Base-by-base conservation (phyloP, 108 stramenopile genomes). In the Nitzschia sp. region DNA sequence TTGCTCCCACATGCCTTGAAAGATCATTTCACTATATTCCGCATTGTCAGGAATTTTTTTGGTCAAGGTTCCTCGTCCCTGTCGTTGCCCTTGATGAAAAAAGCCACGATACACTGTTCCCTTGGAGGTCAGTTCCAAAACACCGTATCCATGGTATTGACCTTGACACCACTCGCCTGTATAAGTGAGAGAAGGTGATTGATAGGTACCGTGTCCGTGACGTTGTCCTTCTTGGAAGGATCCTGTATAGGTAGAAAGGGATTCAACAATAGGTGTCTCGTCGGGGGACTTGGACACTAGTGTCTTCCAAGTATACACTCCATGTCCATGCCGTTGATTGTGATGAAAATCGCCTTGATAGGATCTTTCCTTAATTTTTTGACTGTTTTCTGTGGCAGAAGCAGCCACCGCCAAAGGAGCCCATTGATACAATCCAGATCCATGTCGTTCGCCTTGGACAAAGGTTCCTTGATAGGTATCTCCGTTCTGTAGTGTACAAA, bases 291-390 rank as follows among this genome's bases (percentile, higher is more conserved):
- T 3, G 2, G 6, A 15, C 14, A 15, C 1, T 34, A 34, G 1
- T 2, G 62, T 63, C 1, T 10, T 43, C 62, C 62, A 63, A 6
- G 43, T 63, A 8, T 63, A 63, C 62, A 17, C 44, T 43, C 62
- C 62, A 63, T 63, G 44, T 39, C 62, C 62, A 63, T 63, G 62
- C 3, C 62, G 46, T 63, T 48, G 44, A 25, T 63, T 63, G 12
- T 63, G 44, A 25, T 25, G 9, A 63, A 63, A 63, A 11, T 39
- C 11, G 1, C 62, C 62, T 25, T 63, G 62, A 63, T 63, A 63
- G 17, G 38, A 15, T 19, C 62, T 5, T 63, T 63, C 26, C 14
- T 48, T 15, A 3, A 17, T 15, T 17, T 3, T 17, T 48, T 17
- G 46, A 22, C 44, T 2, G 2, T 57, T 21, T 15, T 26, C 15